Conservation (phyloP, 306 rosid genomes). For the Geum urbanum region DNA sequence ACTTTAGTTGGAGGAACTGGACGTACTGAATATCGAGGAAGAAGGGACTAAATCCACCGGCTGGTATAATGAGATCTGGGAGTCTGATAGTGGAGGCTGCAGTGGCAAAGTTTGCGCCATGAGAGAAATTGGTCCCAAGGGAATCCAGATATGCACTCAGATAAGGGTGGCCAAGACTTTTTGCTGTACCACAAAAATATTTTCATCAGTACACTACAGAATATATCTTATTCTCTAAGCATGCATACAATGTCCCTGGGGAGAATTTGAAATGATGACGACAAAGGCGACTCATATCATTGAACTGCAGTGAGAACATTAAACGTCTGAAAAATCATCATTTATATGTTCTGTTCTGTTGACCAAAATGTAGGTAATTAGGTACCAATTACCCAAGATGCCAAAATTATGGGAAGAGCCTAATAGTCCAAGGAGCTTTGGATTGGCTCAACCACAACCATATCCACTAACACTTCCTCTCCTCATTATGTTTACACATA, state of each 20-base stretch:
- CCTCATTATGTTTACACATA: not conserved
- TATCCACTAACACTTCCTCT: not conserved
- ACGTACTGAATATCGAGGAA: slow-evolving; percentile 28
- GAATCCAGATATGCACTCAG: slow-evolving; percentile 43
- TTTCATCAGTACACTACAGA: not conserved
- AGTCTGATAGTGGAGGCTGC: slow-evolving; percentile 34
- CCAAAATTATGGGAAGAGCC: not conserved
- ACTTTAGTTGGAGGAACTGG: slow-evolving; percentile 33
- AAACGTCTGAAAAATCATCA: not conserved
- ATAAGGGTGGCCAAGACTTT: slow-evolving; percentile 27
- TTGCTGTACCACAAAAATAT: slow-evolving; percentile 22
- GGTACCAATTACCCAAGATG: not conserved
- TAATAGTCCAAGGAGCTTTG: not conserved
- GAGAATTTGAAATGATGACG: not conserved
- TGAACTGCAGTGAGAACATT: not conserved
- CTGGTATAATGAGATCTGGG: slow-evolving; percentile 22
- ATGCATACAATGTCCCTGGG: not conserved
- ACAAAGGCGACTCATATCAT: not conserved
- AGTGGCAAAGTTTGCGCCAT: slow-evolving; percentile 45
- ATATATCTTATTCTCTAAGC: not conserved
- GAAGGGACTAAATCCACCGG: slow-evolving; percentile 39
- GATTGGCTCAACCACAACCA: not conserved
- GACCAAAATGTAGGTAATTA: too few species aligned
- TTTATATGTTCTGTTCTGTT: not conserved
- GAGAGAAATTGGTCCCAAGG: slow-evolving; percentile 28